A percentile compares a stretch with the other conserved stretches of the same genome.
phyloP scores from a whole-genome alignment of 2,329 filamentous ascomycete species.

The Fusarium chlamydosporum region DNA sequence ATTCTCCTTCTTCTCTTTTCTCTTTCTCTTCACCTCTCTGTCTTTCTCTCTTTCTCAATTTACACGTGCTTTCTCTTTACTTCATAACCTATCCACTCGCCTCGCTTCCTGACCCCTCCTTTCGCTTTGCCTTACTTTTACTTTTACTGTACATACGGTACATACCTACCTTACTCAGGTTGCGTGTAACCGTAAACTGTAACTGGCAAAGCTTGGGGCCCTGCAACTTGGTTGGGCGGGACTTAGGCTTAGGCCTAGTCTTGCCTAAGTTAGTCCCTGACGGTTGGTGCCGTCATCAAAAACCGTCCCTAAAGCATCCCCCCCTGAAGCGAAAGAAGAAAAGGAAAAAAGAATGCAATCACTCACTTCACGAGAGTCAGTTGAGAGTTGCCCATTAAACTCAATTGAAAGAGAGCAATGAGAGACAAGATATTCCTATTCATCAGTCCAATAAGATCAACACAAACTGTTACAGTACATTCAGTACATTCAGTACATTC shows the following conservation, averaged over 20 bases:
- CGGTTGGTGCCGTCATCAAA: slow-evolving; percentile 40
- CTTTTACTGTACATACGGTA: too few species aligned
- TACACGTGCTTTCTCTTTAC: slow-evolving; percentile 1
- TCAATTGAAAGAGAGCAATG: slow-evolving; percentile 12
- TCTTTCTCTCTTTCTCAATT: background rate
- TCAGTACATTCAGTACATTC: too few species aligned
- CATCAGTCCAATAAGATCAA: slow-evolving; percentile 14
- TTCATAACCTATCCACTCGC: slow-evolving; percentile 31
- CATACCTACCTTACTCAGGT: slow-evolving; percentile 29
- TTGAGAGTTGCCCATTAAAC: slow-evolving; percentile 1
- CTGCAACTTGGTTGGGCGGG: slow-evolving; percentile 3
- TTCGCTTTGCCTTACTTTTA: slow-evolving; percentile 11
- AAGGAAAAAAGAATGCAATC: background rate
- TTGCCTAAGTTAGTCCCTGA: slow-evolving; percentile 24
- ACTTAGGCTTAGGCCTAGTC: slow-evolving; percentile 18
- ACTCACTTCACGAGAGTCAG: background rate
- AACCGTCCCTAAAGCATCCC: background rate
- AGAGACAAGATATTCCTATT: background rate
- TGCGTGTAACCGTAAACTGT: slow-evolving; percentile 6
- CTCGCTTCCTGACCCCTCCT: slow-evolving; percentile 23
- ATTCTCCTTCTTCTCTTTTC: background rate
- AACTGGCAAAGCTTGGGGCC: slow-evolving; percentile 23
- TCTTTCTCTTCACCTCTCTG: background rate
- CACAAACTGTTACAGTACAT: background rate
- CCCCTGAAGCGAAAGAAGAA: slow-evolving; percentile 8